phyloP scores from a whole-genome alignment of 805 yeast species.

The Candida tibetensis region DNA sequence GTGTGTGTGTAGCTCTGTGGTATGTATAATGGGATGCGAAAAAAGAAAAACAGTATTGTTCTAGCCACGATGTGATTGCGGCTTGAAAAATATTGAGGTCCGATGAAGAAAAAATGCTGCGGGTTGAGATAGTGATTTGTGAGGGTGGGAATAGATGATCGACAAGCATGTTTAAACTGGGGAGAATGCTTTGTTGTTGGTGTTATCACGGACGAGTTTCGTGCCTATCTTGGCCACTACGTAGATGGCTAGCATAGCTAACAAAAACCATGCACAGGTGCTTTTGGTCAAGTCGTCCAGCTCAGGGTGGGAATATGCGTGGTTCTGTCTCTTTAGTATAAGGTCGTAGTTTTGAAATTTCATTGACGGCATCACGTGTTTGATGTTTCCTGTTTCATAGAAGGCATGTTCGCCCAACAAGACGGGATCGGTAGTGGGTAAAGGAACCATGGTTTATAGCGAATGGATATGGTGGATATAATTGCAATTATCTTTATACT shows the following conservation, averaged over 20 bases:
- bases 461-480: slow-evolving; percentile 3
- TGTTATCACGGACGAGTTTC: background rate
- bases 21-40: too few relatives aligned
- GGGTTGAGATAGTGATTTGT: too few relatives aligned
- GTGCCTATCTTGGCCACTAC: background rate
- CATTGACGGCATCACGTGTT: slow-evolving; percentile 21
- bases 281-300: background rate
- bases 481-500: too few relatives aligned
- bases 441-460: slow-evolving; percentile 19
- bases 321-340: slow-evolving; percentile 6
- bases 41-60: too few relatives aligned
- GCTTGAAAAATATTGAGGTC: too few relatives aligned
- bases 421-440: slow-evolving; percentile 17
- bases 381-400: slow-evolving; percentile 27
- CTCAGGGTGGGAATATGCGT: slow-evolving; percentile 2
- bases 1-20: too few relatives aligned
- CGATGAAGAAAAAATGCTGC: too few relatives aligned
- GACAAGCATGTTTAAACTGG: too few relatives aligned
- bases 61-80: too few relatives aligned
- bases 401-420: slow-evolving; percentile 27
- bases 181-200: too few relatives aligned
- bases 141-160: too few relatives aligned
- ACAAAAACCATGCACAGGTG: background rate
- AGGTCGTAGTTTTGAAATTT: slow-evolving; percentile 21
- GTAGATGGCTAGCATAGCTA: background rate